Evolutionary conservation across 352 stramenopile species (phyloP), one percentile per base, ranked within the genome.

Genomic region (Pythium phragmitis): DNA sequence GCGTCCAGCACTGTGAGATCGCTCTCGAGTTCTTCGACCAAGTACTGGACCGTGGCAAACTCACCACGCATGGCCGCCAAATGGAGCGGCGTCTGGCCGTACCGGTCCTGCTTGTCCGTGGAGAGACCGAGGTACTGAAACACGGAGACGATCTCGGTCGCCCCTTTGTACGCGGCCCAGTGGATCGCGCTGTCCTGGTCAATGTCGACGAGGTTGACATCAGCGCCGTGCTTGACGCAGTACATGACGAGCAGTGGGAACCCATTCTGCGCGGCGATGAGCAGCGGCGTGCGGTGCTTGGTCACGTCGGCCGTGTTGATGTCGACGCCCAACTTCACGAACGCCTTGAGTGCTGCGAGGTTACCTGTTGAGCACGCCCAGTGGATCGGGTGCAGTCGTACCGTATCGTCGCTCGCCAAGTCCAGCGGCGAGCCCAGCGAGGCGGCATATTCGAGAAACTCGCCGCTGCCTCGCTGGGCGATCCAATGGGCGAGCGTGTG

Each of bases 101-200:
- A 96, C 1, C 72, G 69, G 46, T 96, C 87, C 9, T 80, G 75
- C 7, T 63, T 72, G 57, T 91, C 81, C 0, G 76, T 84, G 26
- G 71, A 82, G 43, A 94, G 70, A 39, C 85, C 76, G 4, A 94
- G 62, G 51, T 94, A 91, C 72, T 94, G 84, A 59, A 92, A 94
- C 8, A 94, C 80, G 3, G 80, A 82, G 8, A 96, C 75, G 51
- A 94, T 91, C 67, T 94, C 85, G 5, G 80, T 89, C 59, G 76
- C 79, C 42, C 85, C 87, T 63, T 96, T 93, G 72, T 96, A 96
- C 50, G 87, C 87, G 0, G 83, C 85, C 87, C 87, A 96, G 67
- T 96, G 87, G 33, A 96, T 85, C 17, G 86, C 82, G 8, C 77
- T 93, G 64, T 96, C 87, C 48, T 77, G 62, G 63, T 91, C 80